Base-by-base conservation (phyloP, 2,329 filamentous ascomycete genomes). In the Xylariales sp. region DNA sequence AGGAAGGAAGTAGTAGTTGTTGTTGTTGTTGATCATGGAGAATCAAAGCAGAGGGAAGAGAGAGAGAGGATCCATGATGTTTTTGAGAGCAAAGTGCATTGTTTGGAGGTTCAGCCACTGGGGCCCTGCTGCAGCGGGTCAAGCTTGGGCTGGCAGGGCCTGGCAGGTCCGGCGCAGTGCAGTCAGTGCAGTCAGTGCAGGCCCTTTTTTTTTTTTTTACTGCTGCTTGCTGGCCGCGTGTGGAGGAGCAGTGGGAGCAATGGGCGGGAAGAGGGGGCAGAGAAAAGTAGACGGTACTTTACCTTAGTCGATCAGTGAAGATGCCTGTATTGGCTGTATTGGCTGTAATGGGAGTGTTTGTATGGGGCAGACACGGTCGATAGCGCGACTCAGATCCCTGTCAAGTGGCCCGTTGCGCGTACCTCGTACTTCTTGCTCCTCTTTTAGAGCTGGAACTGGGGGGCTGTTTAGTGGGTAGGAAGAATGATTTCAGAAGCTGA, bases 41-140 rank as follows among this genome's bases (percentile, higher is more conserved):
- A 32, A 58, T 56, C 54, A 18, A 46, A 57, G 56, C 32, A 53
- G 52, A 59, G 57, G 49, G 58, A 57, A 62, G 69, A 64, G 55
- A 72, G 64, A 68, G 57, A 41, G 67, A 70, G 70, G 63, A 48
- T 58, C 63, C 62, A 67, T 74, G 68, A 69, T 76, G 74, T 75
- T 76, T 76, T 76, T 71, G 69, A 74, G 64, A 62, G 69, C 62
- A 64, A 45, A 68, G 50, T 66, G 60, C 66, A 73, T 73, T 75
- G 73, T 76, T 75, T 74, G 70, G 70, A 50, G 54, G 61, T 62
- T 64, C 64, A 67, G 69, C 69, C 66, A 70, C 68, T 52, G 59
- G 23, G 23, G 45, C 58, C 32, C 36, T 53, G 57, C 32, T 66
- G 52, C 64, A 57, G 68, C 68, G 66, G 69, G 69, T 71, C 62